phyloP scores from a whole-genome alignment of 306 rosid genomes.

The Luffa aegyptiaca region DNA sequence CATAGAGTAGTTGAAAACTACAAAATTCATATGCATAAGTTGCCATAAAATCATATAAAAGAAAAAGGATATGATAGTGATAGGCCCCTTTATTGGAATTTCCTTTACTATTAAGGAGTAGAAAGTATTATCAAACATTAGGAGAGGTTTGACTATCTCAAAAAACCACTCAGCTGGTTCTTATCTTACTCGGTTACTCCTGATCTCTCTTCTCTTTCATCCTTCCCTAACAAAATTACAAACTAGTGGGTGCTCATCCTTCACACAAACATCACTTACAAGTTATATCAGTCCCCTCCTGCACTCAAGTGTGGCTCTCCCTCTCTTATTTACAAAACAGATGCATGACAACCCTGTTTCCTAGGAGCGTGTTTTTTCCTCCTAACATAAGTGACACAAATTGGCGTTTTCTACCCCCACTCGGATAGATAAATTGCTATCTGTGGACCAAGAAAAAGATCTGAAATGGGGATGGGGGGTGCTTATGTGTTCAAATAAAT shows the following conservation, averaged over 20 bases:
- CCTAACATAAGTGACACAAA: not conserved
- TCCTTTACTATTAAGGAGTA: too few species aligned
- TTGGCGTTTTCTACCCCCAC: not conserved
- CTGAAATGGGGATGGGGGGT: not conserved
- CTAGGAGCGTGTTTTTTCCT: not conserved
- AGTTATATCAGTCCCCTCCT: not conserved
- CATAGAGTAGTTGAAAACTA: too few species aligned
- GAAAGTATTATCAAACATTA: too few species aligned
- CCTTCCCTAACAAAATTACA: not conserved
- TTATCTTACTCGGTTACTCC: too few species aligned
- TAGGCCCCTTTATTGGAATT: too few species aligned
- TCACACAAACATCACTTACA: not conserved
- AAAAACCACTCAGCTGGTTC: too few species aligned
- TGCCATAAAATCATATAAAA: too few species aligned
- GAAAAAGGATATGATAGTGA: too few species aligned
- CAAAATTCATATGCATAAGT: too few species aligned
- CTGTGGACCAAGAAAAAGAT: not conserved
- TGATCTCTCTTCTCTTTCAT: not conserved
- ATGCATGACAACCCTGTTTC: not conserved
- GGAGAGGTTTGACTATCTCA: too few species aligned
- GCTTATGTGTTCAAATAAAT: not conserved
- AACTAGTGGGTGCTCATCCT: not conserved
- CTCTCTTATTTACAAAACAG: not conserved
- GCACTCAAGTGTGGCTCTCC: not conserved
- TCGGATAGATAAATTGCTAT: not conserved